phyloP scores from a whole-genome alignment of 23 red algal genomes.

The Gracilaria domingensis region DNA sequence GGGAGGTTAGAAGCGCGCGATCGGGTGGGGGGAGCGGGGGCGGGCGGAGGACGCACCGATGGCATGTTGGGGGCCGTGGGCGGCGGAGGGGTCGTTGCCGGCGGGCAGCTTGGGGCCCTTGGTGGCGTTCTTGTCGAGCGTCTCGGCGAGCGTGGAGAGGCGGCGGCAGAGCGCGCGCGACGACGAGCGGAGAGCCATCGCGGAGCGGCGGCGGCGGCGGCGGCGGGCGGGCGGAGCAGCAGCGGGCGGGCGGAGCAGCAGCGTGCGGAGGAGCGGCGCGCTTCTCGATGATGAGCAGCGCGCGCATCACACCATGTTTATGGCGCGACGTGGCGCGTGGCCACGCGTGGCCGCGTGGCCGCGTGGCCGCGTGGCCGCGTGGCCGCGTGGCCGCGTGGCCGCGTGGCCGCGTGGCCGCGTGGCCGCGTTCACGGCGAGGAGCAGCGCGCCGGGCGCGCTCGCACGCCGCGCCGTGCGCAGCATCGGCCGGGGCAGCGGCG shows the following conservation, averaged over 20 bases:
- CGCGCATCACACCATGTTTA: too few species aligned
- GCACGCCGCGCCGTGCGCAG: background rate
- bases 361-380: background rate
- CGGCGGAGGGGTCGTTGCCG: conserved; percentile 64
- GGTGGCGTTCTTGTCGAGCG: conserved; percentile 41
- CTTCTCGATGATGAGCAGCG: too few species aligned
- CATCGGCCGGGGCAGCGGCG: too few species aligned
- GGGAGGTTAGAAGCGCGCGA: too few species aligned
- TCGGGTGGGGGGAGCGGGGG: background rate
- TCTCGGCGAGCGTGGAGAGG: conserved; percentile 41
- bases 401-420: background rate
- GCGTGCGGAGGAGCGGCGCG: too few species aligned
- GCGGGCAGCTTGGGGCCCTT: conserved; percentile 69
- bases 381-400: background rate
- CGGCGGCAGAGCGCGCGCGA: conserved; percentile 24
- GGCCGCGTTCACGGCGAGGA: background rate
- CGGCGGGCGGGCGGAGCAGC: too few species aligned
- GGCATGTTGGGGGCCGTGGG: conserved; percentile 39
- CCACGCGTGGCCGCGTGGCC: background rate
- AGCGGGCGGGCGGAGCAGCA: too few species aligned
- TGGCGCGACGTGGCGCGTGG: background rate
- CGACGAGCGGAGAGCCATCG: background rate
- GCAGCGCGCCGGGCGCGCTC: background rate
- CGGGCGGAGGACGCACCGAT: conserved; percentile 32
- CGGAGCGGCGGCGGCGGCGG: background rate